Conservation (phyloP, 2,329 filamentous ascomycete species). For the Xylaria hypoxylon region DNA sequence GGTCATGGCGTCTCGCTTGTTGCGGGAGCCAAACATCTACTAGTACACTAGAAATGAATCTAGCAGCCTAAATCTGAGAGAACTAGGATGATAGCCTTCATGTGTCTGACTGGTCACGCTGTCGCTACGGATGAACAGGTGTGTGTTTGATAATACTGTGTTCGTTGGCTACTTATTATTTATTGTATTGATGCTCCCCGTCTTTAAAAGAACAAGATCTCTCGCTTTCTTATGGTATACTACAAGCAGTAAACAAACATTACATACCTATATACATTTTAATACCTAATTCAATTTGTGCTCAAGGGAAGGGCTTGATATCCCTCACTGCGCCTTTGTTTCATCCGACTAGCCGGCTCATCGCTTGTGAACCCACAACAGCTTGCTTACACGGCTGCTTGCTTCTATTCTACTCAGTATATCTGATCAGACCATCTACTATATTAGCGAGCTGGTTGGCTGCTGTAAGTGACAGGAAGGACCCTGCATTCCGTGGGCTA, state of each 20-base stretch:
- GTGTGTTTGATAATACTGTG: constrained; percentile 18
- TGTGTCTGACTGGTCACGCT: constrained; percentile 37
- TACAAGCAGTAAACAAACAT: constrained; percentile 4
- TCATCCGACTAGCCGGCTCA: constrained; percentile 2
- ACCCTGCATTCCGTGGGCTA: constrained; percentile 39
- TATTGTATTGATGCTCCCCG: constrained; percentile 22
- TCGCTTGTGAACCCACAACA: constrained; percentile 1
- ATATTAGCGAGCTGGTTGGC: constrained; percentile 20
- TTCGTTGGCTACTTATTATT: constrained; percentile 19
- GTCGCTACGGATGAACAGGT: constrained; percentile 38
- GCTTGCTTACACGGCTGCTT: constrained; percentile 3
- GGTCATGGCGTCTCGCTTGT: constrained; percentile 23
- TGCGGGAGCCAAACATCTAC: constrained; percentile 10
- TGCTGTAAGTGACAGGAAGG: constrained; percentile 29
- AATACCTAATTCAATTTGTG: constrained; percentile 7
- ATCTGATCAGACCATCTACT: constrained; percentile 3
- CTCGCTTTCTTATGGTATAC: not conserved
- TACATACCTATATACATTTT: not conserved
- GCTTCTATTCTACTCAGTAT: no score
- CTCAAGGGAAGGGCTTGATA: constrained; percentile 2
- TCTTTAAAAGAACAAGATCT: not conserved
- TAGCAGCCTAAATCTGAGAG: constrained; percentile 31
- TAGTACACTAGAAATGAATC: not conserved
- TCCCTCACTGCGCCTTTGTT: constrained; percentile 9
- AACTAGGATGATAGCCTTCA: constrained; percentile 20